Evolutionary conservation across 306 rosid genomes (phyloP), one percentile per base, ranked within the genome.

Genomic region (Geum urbanum): DNA sequence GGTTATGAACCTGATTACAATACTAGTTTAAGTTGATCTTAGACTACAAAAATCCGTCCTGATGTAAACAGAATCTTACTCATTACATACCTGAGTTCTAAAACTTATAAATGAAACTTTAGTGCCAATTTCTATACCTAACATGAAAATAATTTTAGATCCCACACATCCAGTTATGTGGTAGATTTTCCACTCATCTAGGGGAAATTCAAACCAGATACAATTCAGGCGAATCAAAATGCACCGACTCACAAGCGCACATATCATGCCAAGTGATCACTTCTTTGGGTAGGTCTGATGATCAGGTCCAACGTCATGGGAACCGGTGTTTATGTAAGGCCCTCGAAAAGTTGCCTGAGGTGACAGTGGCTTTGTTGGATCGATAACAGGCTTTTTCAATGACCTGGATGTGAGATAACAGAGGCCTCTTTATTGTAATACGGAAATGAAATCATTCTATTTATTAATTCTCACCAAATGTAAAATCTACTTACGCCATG

Each of bases 281-380:
- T 95, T 95, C 90, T 91, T 86, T 0, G 79, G 37, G 71, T 84
- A 85, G 37, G 84, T 75, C 48, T 58, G 84, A 66, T 74, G 80
- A 77, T 89, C 96, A 0, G 97, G 97, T 74, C 99, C 96, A 55
- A 95, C 62, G 1, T 91, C 99, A 7, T 89, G 92, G 0, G 99
- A 95, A 9, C 97, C 96, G 0, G 99, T 95, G 85, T 95, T 91
- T 15, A 94, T 86, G 53, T 91, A 94, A 55, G 99, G 99, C 70
- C 99, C 99, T 83, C 96, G 91, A 70, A 87, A 91, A 18, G 97
- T 94, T 47, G 99, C 96, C 78, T 95, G 99, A 2, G 96, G 97
- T 37, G 99, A 76, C 40, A 89, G 84, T 3, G 97, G 92, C 83
- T 83, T 91, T 67, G 95, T 63, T 54, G 97, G 78, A 56, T 95